A percentile compares a stretch with the other conserved stretches of the same genome.
Conservation (phyloP, 257 asterid species). For the Echium plantagineum region DNA sequence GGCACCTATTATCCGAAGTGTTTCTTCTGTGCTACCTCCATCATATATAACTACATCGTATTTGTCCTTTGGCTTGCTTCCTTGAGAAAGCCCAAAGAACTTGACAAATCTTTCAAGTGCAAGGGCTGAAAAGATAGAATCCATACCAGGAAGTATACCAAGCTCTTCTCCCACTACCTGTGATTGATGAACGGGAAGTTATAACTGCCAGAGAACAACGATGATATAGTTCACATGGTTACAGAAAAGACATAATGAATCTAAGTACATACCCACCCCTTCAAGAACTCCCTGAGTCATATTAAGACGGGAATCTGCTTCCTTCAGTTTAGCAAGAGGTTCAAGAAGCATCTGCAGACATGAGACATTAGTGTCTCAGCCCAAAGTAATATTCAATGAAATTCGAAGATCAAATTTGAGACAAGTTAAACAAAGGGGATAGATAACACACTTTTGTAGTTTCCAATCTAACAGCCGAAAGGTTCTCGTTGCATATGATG, state of each 20-base stretch:
- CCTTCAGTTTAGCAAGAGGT: constrained; percentile 74
- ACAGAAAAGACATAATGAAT: neutral
- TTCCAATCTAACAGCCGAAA: constrained; percentile 74
- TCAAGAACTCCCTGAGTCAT: constrained; percentile 95
- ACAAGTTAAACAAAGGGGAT: constrained; percentile 7
- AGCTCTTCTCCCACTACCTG: constrained; percentile 96
- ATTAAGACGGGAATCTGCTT: constrained; percentile 81
- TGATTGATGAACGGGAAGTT: constrained; percentile 14
- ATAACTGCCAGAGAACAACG: neutral
- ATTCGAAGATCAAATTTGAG: constrained; percentile 10
- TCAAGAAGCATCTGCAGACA: constrained; percentile 77
- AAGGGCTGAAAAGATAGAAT: constrained; percentile 70
- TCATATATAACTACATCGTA: constrained; percentile 69
- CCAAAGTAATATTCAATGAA: constrained; percentile 6
- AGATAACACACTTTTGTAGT: constrained; percentile 59
- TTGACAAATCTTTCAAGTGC: constrained; percentile 63
- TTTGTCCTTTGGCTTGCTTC: constrained; percentile 25
- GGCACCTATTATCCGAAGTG: constrained; percentile 76
- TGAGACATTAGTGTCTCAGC: constrained; percentile 15
- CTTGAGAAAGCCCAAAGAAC: constrained; percentile 24
- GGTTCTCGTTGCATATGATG: constrained; percentile 38
- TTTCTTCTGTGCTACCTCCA: constrained; percentile 82
- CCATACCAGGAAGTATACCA: constrained; percentile 98
- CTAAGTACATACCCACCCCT: constrained; percentile 74
- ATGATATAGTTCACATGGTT: neutral